These are phyloP conservation scores for Aethionema arabicum DNA, from an alignment of 345 rosid species.

Conservation along the genomic window DNA sequence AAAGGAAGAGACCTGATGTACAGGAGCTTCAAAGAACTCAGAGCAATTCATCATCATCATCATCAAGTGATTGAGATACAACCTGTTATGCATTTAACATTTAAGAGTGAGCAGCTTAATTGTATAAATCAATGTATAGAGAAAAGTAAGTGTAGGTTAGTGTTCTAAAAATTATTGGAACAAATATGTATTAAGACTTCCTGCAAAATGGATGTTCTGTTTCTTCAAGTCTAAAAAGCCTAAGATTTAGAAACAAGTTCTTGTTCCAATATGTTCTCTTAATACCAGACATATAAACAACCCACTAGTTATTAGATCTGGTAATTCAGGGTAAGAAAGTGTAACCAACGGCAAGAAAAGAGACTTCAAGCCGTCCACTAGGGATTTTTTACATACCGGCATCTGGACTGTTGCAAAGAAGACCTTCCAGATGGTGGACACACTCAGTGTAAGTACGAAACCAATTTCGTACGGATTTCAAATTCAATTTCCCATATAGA, in stretches of 20 bases:
- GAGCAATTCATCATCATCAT: conserved; percentile 26
- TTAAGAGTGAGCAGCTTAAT: conserved; percentile 11
- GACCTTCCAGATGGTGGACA: no score
- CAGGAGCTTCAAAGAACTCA: conserved; percentile 27
- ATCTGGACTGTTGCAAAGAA: no score
- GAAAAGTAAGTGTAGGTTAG: conserved; percentile 25
- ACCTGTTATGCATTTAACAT: conserved; percentile 19
- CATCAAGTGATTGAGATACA: conserved; percentile 22
- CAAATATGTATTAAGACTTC: conserved; percentile 1
- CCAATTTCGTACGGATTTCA: no score
- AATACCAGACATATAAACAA: conserved; percentile 14
- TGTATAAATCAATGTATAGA: conserved; percentile 24
- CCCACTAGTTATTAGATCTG: neutral
- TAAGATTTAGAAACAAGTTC: conserved; percentile 21
- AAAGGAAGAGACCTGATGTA: conserved; percentile 44
- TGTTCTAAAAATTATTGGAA: conserved; percentile 25
- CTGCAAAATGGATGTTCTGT: conserved; percentile 18
- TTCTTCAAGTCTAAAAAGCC: conserved; percentile 19
- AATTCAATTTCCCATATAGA: conserved; percentile 2
- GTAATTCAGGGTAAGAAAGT: no score
- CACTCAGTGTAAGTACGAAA: no score
- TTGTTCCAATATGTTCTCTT: conserved; percentile 7
- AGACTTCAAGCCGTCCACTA: neutral
- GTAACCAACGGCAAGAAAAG: neutral
- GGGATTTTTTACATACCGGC: no score